phyloP scores from a whole-genome alignment of 2,329 filamentous ascomycete species.

The Aspergillus pseudotamarii region DNA sequence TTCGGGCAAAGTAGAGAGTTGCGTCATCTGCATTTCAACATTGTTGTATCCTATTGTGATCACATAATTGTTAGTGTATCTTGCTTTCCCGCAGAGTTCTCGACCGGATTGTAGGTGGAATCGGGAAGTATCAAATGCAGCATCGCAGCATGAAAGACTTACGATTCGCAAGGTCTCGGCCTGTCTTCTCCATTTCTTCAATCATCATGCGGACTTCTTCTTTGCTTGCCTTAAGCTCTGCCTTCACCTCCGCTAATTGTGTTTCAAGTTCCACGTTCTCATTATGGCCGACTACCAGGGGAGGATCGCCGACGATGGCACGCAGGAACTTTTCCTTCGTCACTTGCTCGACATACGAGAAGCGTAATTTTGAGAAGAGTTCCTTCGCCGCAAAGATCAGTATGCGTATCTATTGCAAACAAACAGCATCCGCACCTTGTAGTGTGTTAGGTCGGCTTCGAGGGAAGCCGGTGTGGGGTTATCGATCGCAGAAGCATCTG shows the following conservation, averaged over 20 bases:
- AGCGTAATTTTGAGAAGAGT: conserved; percentile 92
- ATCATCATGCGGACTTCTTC: conserved; percentile 75
- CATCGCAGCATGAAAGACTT: conserved; percentile 25
- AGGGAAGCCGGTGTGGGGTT: conserved; percentile 74
- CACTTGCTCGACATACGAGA: conserved; percentile 97
- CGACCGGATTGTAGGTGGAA: not conserved
- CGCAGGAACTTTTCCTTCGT: conserved; percentile 98
- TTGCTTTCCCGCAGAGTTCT: not conserved
- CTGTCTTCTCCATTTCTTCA: conserved; percentile 69
- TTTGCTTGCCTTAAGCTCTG: conserved; percentile 77
- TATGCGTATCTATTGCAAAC: not conserved
- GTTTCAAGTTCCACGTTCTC: conserved; percentile 80
- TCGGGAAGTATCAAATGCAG: not conserved
- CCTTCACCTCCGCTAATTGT: conserved; percentile 71
- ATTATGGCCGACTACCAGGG: conserved; percentile 76
- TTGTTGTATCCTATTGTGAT: conserved; percentile 53
- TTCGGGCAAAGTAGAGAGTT: conserved; percentile 54
- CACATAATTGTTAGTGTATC: not conserved
- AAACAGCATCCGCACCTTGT: conserved; percentile 59
- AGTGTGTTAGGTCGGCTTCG: conserved; percentile 82
- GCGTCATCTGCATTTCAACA: conserved; percentile 55
- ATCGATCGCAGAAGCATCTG: conserved; percentile 71
- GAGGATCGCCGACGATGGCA: conserved; percentile 86
- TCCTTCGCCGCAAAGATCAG: conserved; percentile 53
- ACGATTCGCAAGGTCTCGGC: conserved; percentile 65